These are phyloP conservation scores for Jaapia argillacea DNA, from an alignment of 768 basidiomycete species.

Conservation along the genomic window DNA sequence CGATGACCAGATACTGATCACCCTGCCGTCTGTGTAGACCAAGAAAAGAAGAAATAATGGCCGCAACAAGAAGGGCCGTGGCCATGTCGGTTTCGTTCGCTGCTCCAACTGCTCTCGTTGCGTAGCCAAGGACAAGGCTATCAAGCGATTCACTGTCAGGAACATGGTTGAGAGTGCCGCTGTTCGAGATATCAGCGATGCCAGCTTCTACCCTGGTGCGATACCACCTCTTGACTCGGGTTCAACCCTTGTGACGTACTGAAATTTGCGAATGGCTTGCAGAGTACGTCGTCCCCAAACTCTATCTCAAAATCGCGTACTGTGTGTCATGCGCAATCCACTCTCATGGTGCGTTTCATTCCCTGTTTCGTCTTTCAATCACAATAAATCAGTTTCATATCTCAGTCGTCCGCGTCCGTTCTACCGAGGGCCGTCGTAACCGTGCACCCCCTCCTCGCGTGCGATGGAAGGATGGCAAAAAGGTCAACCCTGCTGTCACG, in stretches of 20 bases:
- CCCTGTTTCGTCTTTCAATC: background rate
- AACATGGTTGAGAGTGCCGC: conserved; percentile 99
- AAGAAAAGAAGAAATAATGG: conserved; percentile 99
- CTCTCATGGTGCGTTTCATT: conserved; percentile 71
- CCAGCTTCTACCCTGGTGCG: conserved; percentile 84
- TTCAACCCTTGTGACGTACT: too few species aligned
- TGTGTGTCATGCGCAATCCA: conserved; percentile 99
- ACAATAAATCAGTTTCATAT: conserved; percentile 1
- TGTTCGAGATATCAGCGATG: conserved; percentile 94
- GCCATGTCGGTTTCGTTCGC: conserved; percentile 88
- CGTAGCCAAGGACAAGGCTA: conserved; percentile 98
- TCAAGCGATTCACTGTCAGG: conserved; percentile 98
- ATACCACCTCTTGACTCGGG: too few species aligned
- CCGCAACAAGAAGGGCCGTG: conserved; percentile 98
- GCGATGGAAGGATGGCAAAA: conserved; percentile 93
- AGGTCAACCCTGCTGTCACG: conserved; percentile 91
- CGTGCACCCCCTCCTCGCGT: conserved; percentile 94
- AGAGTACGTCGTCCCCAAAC: conserved; percentile 95
- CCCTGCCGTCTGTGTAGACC: conserved; percentile 49
- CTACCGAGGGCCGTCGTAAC: conserved; percentile 91
- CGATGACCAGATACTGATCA: background rate
- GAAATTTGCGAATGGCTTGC: too few species aligned
- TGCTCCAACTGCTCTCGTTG: conserved; percentile 99
- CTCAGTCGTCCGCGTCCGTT: conserved; percentile 94
- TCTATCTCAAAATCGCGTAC: conserved; percentile 98